A percentile compares a stretch with the other conserved stretches of the same genome.
These are phyloP conservation scores for Zoysia matrella DNA, from an alignment of 202 grass and related monocot genomes.

Conservation along the genomic window DNA sequence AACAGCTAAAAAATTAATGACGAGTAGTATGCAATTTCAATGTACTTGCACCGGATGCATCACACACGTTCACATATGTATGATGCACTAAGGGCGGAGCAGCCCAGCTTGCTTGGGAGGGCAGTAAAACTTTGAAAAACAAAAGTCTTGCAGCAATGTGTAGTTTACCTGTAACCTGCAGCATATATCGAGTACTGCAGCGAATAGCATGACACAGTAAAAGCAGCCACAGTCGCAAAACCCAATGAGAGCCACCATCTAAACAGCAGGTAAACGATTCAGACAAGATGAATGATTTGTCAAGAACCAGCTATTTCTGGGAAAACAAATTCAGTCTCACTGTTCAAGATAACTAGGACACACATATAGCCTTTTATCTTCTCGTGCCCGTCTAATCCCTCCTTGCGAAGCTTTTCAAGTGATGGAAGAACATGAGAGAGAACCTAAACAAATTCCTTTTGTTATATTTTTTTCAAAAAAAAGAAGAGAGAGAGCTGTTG, in stretches of 20 bases:
- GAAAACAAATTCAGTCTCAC: conserved; percentile 56
- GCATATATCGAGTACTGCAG: conserved; percentile 97
- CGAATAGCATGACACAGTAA: conserved; percentile 81
- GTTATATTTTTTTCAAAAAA: neutral
- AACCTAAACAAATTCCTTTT: conserved; percentile 61
- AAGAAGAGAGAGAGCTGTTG: conserved; percentile 13
- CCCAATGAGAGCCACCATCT: conserved; percentile 99
- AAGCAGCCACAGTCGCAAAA: conserved; percentile 79
- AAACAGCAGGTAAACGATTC: conserved; percentile 48
- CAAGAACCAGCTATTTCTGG: conserved; percentile 21
- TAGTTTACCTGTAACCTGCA: conserved; percentile 81
- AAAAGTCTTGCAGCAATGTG: neutral
- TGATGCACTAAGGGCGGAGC: neutral
- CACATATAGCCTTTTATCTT: conserved; percentile 99
- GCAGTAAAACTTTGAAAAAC: conserved; percentile 10
- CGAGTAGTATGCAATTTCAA: neutral
- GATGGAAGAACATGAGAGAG: conserved; percentile 83
- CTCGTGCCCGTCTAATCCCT: conserved; percentile 95
- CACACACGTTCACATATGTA: neutral
- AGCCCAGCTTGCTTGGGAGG: neutral
- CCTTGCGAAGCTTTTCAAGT: conserved; percentile 92
- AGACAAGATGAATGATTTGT: conserved; percentile 39
- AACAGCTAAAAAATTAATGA: neutral
- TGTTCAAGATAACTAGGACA: conserved; percentile 75
- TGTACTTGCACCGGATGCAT: neutral